Evolutionary conservation across 2,329 filamentous ascomycete genomes (phyloP).

Genomic region (Botrytis pseudocinerea): DNA sequence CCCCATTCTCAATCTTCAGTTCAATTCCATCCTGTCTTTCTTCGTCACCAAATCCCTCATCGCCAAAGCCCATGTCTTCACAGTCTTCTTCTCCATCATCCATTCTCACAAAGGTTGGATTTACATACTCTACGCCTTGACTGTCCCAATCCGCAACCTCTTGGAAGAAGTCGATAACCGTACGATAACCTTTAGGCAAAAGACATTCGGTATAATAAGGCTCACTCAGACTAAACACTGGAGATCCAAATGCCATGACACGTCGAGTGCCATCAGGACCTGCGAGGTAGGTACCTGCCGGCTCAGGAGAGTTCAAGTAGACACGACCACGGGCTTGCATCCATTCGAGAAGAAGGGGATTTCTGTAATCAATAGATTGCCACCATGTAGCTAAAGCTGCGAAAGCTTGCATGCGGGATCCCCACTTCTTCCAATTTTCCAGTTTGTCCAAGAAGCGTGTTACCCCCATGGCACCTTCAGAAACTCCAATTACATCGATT

Average conservation of each 20-base stretch:
- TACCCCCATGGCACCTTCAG: conserved; percentile 62
- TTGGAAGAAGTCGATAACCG: conserved; percentile 62
- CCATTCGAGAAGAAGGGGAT: conserved; percentile 14
- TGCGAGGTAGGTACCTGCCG: conserved; percentile 54
- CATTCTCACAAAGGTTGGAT: conserved; percentile 37
- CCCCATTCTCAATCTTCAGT: conserved; percentile 9
- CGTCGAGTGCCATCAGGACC: conserved; percentile 47
- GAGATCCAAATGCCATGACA: conserved; percentile 56
- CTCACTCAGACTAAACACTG: conserved; percentile 69
- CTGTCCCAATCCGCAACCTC: conserved; percentile 50
- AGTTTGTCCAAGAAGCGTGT: conserved; percentile 59
- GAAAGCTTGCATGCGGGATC: conserved; percentile 49
- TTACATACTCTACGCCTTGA: conserved; percentile 39
- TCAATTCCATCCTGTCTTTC: conserved; percentile 19
- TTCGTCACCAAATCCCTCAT: conserved; percentile 20
- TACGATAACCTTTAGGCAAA: conserved; percentile 54
- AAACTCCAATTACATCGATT: conserved; percentile 71
- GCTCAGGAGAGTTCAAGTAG: conserved; percentile 57
- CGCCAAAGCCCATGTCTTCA: conserved; percentile 11
- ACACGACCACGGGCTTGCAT: conserved; percentile 52
- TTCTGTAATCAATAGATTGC: conserved; percentile 44
- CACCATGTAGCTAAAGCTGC: conserved; percentile 53
- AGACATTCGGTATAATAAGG: conserved; percentile 59
- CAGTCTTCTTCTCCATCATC: conserved; percentile 26
- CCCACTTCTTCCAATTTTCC: conserved; percentile 52